Evolutionary conservation across 108 stramenopile genomes (phyloP).

Genomic region (Fistulifera pelliculosa): DNA sequence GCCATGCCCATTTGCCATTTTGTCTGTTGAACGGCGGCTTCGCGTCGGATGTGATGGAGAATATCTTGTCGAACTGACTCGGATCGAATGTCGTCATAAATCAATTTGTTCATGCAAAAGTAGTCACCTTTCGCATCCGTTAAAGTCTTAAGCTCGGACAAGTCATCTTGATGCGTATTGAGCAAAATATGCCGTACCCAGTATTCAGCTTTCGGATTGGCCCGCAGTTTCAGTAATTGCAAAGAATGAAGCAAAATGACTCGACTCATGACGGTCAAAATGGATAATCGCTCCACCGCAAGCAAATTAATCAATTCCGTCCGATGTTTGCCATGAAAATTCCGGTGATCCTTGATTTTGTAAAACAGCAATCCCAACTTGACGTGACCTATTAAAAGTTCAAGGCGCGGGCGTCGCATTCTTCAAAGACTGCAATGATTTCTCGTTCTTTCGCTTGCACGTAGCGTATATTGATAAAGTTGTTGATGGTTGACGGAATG

Average conservation of each 20-base stretch:
- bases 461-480: slow-evolving; percentile 79
- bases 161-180: slow-evolving; percentile 84
- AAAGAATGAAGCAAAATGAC: slow-evolving; percentile 75
- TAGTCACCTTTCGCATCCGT: slow-evolving; percentile 91
- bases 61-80: slow-evolving; percentile 84
- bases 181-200: slow-evolving; percentile 92
- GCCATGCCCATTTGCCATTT: slow-evolving; percentile 66
- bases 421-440: slow-evolving; percentile 86
- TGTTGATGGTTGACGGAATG: slow-evolving; percentile 87
- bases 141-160: slow-evolving; percentile 90
- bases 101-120: slow-evolving; percentile 89
- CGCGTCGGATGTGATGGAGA: slow-evolving; percentile 81
- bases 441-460: slow-evolving; percentile 81
- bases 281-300: slow-evolving; percentile 75
- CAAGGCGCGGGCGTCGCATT: slow-evolving; percentile 86
- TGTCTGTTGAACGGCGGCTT: slow-evolving; percentile 88
- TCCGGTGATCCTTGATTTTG: slow-evolving; percentile 93
- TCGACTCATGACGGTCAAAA: slow-evolving; percentile 57
- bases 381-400: slow-evolving; percentile 85
- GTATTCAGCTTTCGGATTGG: slow-evolving; percentile 76
- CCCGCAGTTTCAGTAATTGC: slow-evolving; percentile 74
- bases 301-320: slow-evolving; percentile 82
- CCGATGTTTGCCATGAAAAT: slow-evolving; percentile 74
- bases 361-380: slow-evolving; percentile 91
- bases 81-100: slow-evolving; percentile 90